phyloP scores from a whole-genome alignment of 345 rosid genomes.

The Salix suchowensis region DNA sequence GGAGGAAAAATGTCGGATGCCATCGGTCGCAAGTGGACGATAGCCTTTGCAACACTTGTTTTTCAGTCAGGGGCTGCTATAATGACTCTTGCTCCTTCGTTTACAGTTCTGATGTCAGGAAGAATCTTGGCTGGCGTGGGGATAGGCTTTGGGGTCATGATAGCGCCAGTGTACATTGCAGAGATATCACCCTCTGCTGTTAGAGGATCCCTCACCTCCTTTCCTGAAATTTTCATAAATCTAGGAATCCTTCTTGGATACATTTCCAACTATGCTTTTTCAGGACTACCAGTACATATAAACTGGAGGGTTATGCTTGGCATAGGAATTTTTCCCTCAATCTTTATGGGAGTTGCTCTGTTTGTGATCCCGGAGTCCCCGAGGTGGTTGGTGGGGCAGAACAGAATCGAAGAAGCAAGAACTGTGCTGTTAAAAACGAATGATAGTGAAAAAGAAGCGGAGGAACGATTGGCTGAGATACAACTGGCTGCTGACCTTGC shows the following conservation, averaged over 20 bases:
- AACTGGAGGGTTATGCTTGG: conserved; percentile 32
- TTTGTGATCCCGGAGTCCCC: conserved; percentile 30
- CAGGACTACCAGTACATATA: conserved; percentile 18
- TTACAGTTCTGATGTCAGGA: conserved; percentile 17
- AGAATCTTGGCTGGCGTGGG: conserved; percentile 23
- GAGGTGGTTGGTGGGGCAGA: conserved; percentile 23
- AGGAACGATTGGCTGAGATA: conserved; percentile 26
- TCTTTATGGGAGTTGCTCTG: conserved; percentile 17
- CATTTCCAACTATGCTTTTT: conserved; percentile 19
- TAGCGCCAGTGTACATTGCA: conserved; percentile 24
- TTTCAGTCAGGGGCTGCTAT: conserved; percentile 25
- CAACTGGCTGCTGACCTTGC: conserved; percentile 20
- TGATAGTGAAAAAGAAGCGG: conserved; percentile 18
- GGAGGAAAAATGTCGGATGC: conserved; percentile 31
- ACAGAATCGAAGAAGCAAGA: conserved; percentile 21
- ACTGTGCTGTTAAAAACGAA: conserved; percentile 15
- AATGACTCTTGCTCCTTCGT: conserved; percentile 28
- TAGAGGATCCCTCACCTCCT: conserved; percentile 25
- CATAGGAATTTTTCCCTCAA: conserved; percentile 22
- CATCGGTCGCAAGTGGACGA: conserved; percentile 29
- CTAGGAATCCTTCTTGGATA: conserved; percentile 24
- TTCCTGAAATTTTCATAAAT: conserved; percentile 22
- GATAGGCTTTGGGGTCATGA: conserved; percentile 25
- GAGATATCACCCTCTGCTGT: conserved; percentile 23
- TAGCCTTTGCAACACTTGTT: conserved; percentile 19